Percentiles rank a stretch among this genome's conserved stretches.
These are phyloP conservation scores for Pyrenophora tritici-repentis DNA, from an alignment of 2,329 filamentous ascomycete genomes.

Conservation along the genomic window DNA sequence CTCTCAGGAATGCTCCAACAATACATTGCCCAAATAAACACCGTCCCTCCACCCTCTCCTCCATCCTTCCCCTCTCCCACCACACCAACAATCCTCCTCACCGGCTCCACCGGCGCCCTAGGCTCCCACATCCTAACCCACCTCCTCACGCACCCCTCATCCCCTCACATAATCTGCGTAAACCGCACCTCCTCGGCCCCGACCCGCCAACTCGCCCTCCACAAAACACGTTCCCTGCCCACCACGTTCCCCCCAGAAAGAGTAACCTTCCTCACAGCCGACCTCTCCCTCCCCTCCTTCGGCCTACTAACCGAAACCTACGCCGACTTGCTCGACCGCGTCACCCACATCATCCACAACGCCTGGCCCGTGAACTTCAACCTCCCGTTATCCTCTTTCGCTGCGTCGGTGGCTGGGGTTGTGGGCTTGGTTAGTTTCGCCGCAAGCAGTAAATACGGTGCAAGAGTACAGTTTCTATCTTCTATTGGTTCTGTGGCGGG, in stretches of 20 bases:
- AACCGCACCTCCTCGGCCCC: background rate
- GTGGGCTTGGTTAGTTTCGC: no score
- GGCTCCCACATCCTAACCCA: background rate
- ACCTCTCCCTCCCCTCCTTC: background rate
- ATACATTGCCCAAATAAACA: background rate
- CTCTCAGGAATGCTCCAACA: no score
- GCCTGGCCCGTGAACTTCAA: slow-evolving; percentile 1
- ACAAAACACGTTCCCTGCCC: background rate
- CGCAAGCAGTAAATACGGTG: background rate
- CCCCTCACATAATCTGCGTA: background rate
- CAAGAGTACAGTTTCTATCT: no score
- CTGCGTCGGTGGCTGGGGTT: no score
- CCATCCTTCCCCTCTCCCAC: no score
- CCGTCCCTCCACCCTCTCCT: background rate
- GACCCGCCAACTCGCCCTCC: background rate
- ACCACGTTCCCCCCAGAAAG: no score
- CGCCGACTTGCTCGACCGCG: background rate
- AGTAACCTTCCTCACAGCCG: background rate
- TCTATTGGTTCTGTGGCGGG: no score
- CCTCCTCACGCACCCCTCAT: background rate
- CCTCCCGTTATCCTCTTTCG: background rate
- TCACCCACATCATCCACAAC: background rate
- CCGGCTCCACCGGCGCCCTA: background rate
- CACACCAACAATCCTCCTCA: background rate
- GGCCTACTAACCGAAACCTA: background rate